Evolutionary conservation across 2,329 filamentous ascomycete species (phyloP).

Genomic region (Aspergillus intermedius): DNA sequence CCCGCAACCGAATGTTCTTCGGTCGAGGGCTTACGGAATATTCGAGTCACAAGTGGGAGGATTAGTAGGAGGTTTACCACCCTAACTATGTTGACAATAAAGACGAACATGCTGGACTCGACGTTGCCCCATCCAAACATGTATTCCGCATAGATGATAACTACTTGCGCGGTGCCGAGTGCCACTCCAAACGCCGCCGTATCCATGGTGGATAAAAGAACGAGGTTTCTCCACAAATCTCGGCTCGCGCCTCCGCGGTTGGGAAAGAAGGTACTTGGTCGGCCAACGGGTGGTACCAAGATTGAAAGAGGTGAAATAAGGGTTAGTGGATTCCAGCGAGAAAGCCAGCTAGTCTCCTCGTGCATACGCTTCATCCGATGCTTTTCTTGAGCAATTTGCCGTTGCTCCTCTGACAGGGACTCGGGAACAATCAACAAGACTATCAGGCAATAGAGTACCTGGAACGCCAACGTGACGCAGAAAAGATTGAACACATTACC

Average conservation of each 20-base stretch:
- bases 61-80: slow-evolving; percentile 68
- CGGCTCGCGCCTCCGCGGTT: slow-evolving; percentile 53
- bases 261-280: slow-evolving; percentile 21
- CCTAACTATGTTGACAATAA: slow-evolving; percentile 67
- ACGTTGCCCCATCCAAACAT: slow-evolving; percentile 77
- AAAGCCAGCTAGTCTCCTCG: slow-evolving; percentile 24
- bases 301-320: slow-evolving; percentile 71
- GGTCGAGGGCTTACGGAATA: slow-evolving; percentile 52
- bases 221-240: slow-evolving; percentile 68
- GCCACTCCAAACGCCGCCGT: slow-evolving; percentile 73
- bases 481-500: slow-evolving; percentile 75
- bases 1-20: slow-evolving; percentile 53
- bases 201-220: slow-evolving; percentile 73
- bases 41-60: slow-evolving; percentile 68
- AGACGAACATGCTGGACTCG: slow-evolving; percentile 74
- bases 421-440: slow-evolving; percentile 71
- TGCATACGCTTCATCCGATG: slow-evolving; percentile 41
- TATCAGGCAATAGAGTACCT: slow-evolving; percentile 66
- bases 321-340: slow-evolving; percentile 50
- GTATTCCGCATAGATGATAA: slow-evolving; percentile 75
- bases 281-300: slow-evolving; percentile 57
- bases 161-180: slow-evolving; percentile 73
- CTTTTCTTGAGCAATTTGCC: slow-evolving; percentile 63
- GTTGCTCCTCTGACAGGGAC: slow-evolving; percentile 68
- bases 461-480: slow-evolving; percentile 68